phyloP scores from a whole-genome alignment of 2,329 filamentous ascomycete species.

The Clonostachys sp. region DNA sequence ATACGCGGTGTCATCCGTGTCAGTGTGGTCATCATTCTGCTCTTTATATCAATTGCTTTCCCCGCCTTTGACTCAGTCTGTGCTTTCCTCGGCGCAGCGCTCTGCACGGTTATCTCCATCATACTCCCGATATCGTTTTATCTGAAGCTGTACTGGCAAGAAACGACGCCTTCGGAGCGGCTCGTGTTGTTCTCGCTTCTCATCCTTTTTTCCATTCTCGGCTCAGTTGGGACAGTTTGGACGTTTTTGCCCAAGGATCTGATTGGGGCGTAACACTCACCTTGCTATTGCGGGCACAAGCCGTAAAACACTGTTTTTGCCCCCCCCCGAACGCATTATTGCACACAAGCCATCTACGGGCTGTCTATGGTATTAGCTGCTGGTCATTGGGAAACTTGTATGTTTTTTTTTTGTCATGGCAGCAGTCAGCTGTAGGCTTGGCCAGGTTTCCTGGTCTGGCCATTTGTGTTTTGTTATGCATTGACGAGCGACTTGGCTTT shows the following conservation, averaged over 20 bases:
- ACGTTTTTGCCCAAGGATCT: conserved; percentile 79
- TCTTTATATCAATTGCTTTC: conserved; percentile 64
- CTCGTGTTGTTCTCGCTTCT: conserved; percentile 66
- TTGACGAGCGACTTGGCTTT: too few relatives aligned
- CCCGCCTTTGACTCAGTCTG: conserved; percentile 88
- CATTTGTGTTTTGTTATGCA: too few relatives aligned
- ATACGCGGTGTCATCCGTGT: conserved; percentile 62
- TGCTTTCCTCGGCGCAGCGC: conserved; percentile 81
- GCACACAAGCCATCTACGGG: too few relatives aligned
- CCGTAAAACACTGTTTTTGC: too few relatives aligned
- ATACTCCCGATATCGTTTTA: conserved; percentile 87
- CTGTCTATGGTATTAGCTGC: neutral
- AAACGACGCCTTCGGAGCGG: conserved; percentile 61
- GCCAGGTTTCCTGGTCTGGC: too few relatives aligned
- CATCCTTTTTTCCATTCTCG: conserved; percentile 63
- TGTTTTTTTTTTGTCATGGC: too few relatives aligned
- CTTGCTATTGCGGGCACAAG: too few relatives aligned
- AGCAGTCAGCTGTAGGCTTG: too few relatives aligned
- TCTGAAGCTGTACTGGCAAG: conserved; percentile 77
- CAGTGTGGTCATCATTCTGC: conserved; percentile 63
- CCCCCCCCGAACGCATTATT: too few relatives aligned
- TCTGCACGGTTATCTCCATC: conserved; percentile 93
- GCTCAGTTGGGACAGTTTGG: conserved; percentile 76
- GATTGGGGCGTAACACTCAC: conserved; percentile 46
- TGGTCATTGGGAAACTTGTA: too few relatives aligned